phyloP scores from a whole-genome alignment of 768 basidiomycete genomes.

The Cystofilobasidium ferigula region DNA sequence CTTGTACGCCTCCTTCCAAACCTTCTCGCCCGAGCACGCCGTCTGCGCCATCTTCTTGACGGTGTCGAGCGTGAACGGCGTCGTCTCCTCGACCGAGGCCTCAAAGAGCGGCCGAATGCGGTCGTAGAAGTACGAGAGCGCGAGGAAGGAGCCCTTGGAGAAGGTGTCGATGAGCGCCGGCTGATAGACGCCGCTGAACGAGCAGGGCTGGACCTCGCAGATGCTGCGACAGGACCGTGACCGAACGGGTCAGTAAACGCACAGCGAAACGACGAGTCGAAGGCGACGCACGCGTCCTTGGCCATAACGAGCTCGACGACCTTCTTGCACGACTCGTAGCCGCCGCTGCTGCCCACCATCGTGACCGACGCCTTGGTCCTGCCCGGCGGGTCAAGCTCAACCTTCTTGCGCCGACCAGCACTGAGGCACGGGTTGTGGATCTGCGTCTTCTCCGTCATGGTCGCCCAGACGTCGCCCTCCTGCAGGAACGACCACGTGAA shows the following conservation, averaged over 20 bases:
- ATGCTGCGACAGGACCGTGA: constrained; percentile 41
- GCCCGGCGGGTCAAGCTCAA: constrained; percentile 51
- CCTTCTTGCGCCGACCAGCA: constrained; percentile 49
- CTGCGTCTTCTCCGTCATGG: constrained; percentile 34
- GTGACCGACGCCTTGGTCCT: constrained; percentile 52
- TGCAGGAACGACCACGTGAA: constrained; percentile 54
- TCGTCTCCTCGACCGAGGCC: constrained; percentile 21
- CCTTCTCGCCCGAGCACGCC: constrained; percentile 59
- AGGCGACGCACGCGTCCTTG: constrained; percentile 68
- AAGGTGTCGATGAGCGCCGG: constrained; percentile 83
- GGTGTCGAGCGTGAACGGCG: constrained; percentile 31
- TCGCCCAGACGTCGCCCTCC: constrained; percentile 39
- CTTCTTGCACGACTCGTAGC: constrained; percentile 73
- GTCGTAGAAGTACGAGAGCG: constrained; percentile 98
- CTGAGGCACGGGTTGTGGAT: constrained; percentile 77
- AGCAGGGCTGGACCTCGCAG: constrained; percentile 85
- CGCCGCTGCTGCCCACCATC: constrained; percentile 75
- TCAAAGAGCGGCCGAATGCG: constrained; percentile 67
- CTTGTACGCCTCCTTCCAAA: constrained; percentile 44
- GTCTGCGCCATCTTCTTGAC: constrained; percentile 47
- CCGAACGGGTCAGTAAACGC: neutral
- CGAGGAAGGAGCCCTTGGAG: constrained; percentile 67
- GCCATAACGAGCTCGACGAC: constrained; percentile 81
- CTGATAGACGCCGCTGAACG: constrained; percentile 96
- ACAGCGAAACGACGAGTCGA: neutral